Base-by-base conservation (phyloP, 1,139 yeast genomes). In the Suhomyces anneliseae region DNA sequence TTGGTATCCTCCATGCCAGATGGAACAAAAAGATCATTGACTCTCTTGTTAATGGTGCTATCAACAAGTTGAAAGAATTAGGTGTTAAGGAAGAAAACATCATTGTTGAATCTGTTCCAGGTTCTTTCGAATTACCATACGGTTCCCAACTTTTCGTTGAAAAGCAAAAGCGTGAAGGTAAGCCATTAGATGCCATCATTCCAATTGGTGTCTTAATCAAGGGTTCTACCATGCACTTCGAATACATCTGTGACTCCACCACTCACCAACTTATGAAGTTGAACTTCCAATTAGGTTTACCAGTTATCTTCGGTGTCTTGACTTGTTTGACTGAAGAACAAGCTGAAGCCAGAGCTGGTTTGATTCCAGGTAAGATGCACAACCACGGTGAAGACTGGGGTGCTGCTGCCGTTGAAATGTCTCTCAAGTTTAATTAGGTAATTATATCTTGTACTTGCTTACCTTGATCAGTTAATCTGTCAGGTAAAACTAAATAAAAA, bases 321-420 rank as follows among this genome's bases (percentile, higher is more conserved):
- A 93, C 98, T 33, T 92, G 97, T 68, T 70, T 92, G 60, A 90
- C 96, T 27, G 97, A 90, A 57, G 93, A 86, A 60, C 99, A 93
- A 71, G 99, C 99, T 15, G 79, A 85, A 58, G 85, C 85, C 33
- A 83, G 99, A 69, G 96, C 98, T 9, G 99, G 98, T n/a, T 71
- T 93, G 53, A 79, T 85, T 51, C 73, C 72, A 31, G 89, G 85
- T 42, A 67, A 74, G 52, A 79, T 82, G 84, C 99, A 93, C 69
- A 93, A 93, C 73, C 99, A 93, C 64, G 99, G 99, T 53, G 90
- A 82, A 62, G 98, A 93, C 68, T 93, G 98, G 98, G 99, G 96
- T 58, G 93, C 95, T 39, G 97, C 97, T 50, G 98, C 98, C n/a
- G 96, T 93, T 35, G 99, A 93, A 72, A 92, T 90, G 98, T 84